These are phyloP conservation scores for Trichosanthes truncata DNA, from an alignment of 306 rosid species.

Conservation along the genomic window DNA sequence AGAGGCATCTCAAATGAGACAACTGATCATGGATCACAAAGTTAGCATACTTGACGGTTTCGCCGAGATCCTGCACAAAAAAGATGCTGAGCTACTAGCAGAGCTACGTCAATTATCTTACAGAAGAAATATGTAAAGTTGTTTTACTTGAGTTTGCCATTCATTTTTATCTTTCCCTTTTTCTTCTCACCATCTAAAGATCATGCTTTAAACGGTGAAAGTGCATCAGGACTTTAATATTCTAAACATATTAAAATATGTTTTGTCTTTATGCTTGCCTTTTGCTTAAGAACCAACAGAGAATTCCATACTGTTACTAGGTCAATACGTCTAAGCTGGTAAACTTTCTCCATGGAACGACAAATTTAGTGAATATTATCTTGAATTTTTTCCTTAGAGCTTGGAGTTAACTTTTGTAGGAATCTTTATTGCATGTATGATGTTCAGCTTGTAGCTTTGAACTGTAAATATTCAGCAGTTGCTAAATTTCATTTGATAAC, in stretches of 20 bases:
- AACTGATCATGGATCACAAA: constrained; percentile 47
- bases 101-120: constrained; percentile 52
- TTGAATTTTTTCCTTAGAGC: background rate
- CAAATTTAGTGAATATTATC: background rate
- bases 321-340: background rate
- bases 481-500: background rate
- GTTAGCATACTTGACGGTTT: constrained; percentile 40
- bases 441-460: background rate
- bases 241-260: background rate
- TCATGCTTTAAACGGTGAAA: constrained; percentile 1
- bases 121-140: constrained; percentile 45
- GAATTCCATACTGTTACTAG: background rate
- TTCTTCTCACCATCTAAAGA: background rate
- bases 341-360: background rate
- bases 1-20: constrained; percentile 64
- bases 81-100: constrained; percentile 51
- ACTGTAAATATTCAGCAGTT: background rate
- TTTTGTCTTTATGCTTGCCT: background rate
- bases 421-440: background rate
- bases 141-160: constrained; percentile 6
- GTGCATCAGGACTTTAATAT: background rate
- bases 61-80: constrained; percentile 20
- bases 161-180: background rate
- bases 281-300: background rate
- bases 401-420: background rate